These are phyloP conservation scores for Diatrype stigma DNA, from an alignment of 2,329 filamentous ascomycete species.

Conservation along the genomic window DNA sequence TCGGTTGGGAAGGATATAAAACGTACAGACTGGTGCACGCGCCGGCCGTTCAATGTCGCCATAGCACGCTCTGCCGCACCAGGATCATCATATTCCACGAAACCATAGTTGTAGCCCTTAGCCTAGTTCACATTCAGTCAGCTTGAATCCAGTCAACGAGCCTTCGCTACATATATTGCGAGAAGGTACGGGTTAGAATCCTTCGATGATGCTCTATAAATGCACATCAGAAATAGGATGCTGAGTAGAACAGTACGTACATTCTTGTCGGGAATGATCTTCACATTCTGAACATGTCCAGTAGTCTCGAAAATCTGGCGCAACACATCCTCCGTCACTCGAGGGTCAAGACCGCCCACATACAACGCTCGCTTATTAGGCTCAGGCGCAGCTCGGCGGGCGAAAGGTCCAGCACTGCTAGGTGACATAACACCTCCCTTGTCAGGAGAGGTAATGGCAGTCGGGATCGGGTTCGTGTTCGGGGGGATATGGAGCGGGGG, in stretches of 20 bases:
- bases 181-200: not conserved
- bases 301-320: slow-evolving; percentile 99
- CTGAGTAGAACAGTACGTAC: slow-evolving; percentile 55
- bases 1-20: not conserved
- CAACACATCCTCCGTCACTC: slow-evolving; percentile 92
- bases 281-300: slow-evolving; percentile 96
- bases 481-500: slow-evolving; percentile 91
- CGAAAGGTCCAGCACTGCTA: slow-evolving; percentile 73
- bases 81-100: slow-evolving; percentile 97
- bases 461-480: slow-evolving; percentile 93
- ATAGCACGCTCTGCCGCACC: slow-evolving; percentile 95
- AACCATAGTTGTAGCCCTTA: slow-evolving; percentile 98
- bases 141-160: not conserved
- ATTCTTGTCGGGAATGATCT: slow-evolving; percentile 99
- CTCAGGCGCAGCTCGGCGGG: slow-evolving; percentile 88
- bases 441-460: slow-evolving; percentile 79
- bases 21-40: slow-evolving; percentile 90
- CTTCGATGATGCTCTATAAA: not conserved
- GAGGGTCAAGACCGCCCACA: slow-evolving; percentile 88
- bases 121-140: slow-evolving; percentile 54
- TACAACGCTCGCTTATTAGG: slow-evolving; percentile 98
- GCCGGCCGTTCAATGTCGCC: slow-evolving; percentile 91
- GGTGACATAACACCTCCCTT: slow-evolving; percentile 75
- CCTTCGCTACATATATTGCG: not conserved
- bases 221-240: not conserved